phyloP scores from a whole-genome alignment of 805 yeast species.

The Deakozyma indianensis region DNA sequence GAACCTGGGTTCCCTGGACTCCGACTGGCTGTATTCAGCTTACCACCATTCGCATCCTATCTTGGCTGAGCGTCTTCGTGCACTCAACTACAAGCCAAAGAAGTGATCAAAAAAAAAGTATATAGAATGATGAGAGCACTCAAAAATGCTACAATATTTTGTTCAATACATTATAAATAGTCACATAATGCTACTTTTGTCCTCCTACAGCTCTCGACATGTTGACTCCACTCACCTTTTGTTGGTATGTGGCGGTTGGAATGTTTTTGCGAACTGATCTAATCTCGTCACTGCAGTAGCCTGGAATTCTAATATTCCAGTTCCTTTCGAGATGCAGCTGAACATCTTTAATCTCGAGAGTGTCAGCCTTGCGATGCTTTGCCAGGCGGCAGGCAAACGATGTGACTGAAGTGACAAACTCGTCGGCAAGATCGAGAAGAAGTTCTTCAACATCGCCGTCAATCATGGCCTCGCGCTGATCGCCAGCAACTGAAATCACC shows the following conservation, averaged over 20 bases:
- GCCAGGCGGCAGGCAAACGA: slow-evolving; percentile 90
- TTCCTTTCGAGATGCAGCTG: slow-evolving; percentile 84
- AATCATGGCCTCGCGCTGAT: slow-evolving; percentile 77
- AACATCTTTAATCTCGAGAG: slow-evolving; percentile 75
- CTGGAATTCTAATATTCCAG: slow-evolving; percentile 93
- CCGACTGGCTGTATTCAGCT: slow-evolving; percentile 79
- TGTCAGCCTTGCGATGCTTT: slow-evolving; percentile 81
- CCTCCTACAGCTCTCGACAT: slow-evolving; percentile 8
- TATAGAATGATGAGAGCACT: too few relatives aligned
- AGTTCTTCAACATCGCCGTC: slow-evolving; percentile 94
- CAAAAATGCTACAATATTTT: background rate
- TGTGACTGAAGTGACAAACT: slow-evolving; percentile 81
- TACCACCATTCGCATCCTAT: slow-evolving; percentile 89
- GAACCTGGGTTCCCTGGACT: slow-evolving; percentile 74
- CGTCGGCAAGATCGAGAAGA: slow-evolving; percentile 85
- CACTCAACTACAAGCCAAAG: slow-evolving; percentile 29
- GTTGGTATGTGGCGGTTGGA: slow-evolving; percentile 25
- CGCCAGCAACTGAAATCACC: slow-evolving; percentile 52
- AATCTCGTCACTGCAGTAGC: slow-evolving; percentile 82
- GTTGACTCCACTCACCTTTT: slow-evolving; percentile 24
- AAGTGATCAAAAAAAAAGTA: too few relatives aligned
- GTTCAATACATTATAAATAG: background rate
- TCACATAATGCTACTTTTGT: background rate
- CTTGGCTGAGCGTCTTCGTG: slow-evolving; percentile 72
- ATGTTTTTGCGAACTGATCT: slow-evolving; percentile 31